phyloP scores from a whole-genome alignment of 208 protist genomes.

The Leishmania tarentolae region DNA sequence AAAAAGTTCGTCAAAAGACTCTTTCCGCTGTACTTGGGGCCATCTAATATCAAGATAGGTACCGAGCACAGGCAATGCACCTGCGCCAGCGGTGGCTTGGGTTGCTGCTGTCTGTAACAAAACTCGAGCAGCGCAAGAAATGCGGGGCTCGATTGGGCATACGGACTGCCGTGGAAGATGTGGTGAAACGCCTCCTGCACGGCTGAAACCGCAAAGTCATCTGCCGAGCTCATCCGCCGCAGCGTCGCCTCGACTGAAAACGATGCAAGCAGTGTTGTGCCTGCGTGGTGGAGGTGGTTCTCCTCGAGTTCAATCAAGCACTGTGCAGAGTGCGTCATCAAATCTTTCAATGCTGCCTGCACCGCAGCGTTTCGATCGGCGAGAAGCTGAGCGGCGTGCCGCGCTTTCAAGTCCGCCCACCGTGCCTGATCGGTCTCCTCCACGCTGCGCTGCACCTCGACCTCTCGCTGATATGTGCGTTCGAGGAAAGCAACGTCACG shows the following conservation, averaged over 20 bases:
- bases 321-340: conserved; percentile 33
- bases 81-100: conserved; percentile 20
- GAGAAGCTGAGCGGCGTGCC: conserved; percentile 22
- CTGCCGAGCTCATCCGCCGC: background rate
- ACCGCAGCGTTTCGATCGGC: conserved; percentile 30
- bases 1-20: conserved; percentile 57
- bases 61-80: conserved; percentile 56
- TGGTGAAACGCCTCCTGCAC: conserved; percentile 36
- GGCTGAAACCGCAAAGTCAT: background rate
- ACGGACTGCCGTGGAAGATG: conserved; percentile 40
- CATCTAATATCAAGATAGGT: conserved; percentile 70
- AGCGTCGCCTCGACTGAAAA: conserved; percentile 36
- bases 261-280: conserved; percentile 34
- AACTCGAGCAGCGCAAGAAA: conserved; percentile 39
- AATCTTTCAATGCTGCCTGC: conserved; percentile 28
- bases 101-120: conserved; percentile 30
- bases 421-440: conserved; percentile 59
- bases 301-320: conserved; percentile 45
- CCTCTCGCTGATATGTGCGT: conserved; percentile 46
- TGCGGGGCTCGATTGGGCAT: conserved; percentile 15
- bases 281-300: conserved; percentile 33
- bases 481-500: conserved; percentile 54
- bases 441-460: conserved; percentile 43
- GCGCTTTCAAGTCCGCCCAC: conserved; percentile 43
- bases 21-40: conserved; percentile 83